A percentile compares a stretch with the other conserved stretches of the same genome.
These are phyloP conservation scores for Malassezia caprae DNA, from an alignment of 1,284 basidiomycete genomes.

Conservation along the genomic window DNA sequence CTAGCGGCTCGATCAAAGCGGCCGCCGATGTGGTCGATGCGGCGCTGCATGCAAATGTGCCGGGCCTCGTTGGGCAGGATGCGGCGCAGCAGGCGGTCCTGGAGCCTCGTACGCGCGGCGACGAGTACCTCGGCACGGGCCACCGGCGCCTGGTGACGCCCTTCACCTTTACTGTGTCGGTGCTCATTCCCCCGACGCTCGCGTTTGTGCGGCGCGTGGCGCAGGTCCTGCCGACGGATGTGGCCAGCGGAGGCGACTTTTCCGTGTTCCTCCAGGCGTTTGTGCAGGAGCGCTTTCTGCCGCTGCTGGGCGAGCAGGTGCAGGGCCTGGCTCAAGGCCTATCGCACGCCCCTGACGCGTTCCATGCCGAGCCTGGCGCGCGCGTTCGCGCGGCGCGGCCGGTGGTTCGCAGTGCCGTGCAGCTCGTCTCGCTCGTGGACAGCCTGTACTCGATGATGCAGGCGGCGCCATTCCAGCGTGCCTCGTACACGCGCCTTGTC, in stretches of 20 bases:
- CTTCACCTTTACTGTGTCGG: slow-evolving; percentile 86
- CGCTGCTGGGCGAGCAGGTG: slow-evolving; percentile 90
- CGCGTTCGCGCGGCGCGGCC: slow-evolving; percentile 54
- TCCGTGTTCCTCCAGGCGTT: slow-evolving; percentile 81
- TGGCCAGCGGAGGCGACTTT: slow-evolving; percentile 53
- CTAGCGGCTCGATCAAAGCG: slow-evolving; percentile 57
- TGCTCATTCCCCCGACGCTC: slow-evolving; percentile 85
- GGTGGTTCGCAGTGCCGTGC: slow-evolving; percentile 71
- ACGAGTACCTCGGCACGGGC: slow-evolving; percentile 52
- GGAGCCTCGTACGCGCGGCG: not conserved
- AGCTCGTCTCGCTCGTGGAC: slow-evolving; percentile 80
- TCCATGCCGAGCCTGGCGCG: slow-evolving; percentile 47
- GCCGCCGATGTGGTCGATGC: slow-evolving; percentile 76
- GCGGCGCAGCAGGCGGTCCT: not conserved
- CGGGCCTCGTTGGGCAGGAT: slow-evolving; percentile 62
- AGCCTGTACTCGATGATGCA: slow-evolving; percentile 84
- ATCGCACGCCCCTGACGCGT: slow-evolving; percentile 57
- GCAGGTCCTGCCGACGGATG: slow-evolving; percentile 34
- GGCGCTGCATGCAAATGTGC: slow-evolving; percentile 78
- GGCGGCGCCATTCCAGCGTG: slow-evolving; percentile 87
- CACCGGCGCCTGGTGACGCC: slow-evolving; percentile 79
- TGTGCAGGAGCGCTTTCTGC: slow-evolving; percentile 81
- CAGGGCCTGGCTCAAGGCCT: slow-evolving; percentile 26
- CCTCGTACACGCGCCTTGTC: slow-evolving; percentile 72
- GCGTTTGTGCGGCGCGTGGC: slow-evolving; percentile 64